Evolutionary conservation across 805 yeast genomes (phyloP).

Genomic region (Yamadazyma sp.): DNA sequence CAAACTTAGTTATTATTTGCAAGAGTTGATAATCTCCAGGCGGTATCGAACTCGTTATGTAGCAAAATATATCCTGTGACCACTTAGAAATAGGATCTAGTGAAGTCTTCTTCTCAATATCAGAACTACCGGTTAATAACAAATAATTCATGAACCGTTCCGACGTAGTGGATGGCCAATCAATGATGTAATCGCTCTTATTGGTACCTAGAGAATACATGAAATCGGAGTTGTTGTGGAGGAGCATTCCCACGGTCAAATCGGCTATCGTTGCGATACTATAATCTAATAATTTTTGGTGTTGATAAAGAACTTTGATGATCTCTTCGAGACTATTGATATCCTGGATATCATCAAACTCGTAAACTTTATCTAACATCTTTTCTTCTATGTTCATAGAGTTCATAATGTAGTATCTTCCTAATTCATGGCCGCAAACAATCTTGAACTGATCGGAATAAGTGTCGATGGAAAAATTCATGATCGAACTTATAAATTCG

Average conservation of each 20-base stretch:
- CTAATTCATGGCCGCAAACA: conserved; percentile 19
- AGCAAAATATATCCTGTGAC: neutral
- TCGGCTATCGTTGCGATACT: conserved; percentile 6
- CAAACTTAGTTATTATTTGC: conserved; percentile 1
- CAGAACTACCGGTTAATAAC: neutral
- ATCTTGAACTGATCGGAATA: conserved; percentile 26
- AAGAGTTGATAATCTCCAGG: neutral
- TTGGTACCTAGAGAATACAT: neutral
- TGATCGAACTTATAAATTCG: neutral
- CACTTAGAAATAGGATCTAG: neutral
- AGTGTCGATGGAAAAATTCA: conserved; percentile 16
- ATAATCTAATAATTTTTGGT: conserved; percentile 1
- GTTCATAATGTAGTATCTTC: conserved; percentile 22
- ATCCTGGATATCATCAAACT: conserved; percentile 15
- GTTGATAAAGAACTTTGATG: neutral
- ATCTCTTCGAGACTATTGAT: neutral
- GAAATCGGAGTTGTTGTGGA: neutral
- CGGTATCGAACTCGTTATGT: neutral
- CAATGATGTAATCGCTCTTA: neutral
- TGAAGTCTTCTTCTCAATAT: neutral
- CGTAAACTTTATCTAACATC: conserved; percentile 19
- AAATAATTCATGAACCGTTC: neutral
- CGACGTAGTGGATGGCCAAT: conserved; percentile 1
- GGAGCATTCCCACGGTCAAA: conserved; percentile 3
- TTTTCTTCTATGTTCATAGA: conserved; percentile 27